phyloP scores from a whole-genome alignment of 495 filamentous ascomycete species.

The Neurospora cerealis region DNA sequence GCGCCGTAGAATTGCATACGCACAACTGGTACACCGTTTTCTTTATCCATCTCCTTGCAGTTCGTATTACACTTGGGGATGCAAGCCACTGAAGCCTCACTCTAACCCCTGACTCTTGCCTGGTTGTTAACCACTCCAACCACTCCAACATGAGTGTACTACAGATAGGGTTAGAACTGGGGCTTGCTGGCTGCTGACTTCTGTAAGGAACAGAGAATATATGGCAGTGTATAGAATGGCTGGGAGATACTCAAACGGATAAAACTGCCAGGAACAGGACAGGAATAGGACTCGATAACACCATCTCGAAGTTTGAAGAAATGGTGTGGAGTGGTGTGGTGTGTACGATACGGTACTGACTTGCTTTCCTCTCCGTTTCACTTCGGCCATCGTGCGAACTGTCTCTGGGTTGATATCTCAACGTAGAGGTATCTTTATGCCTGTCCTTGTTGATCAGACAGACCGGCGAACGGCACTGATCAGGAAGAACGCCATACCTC shows the following conservation, averaged over 20 bases:
- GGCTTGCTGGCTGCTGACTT: not conserved
- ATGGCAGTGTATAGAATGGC: not conserved
- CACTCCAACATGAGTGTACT: not conserved
- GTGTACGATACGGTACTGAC: not conserved
- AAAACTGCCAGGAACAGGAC: not conserved
- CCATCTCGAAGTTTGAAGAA: not conserved
- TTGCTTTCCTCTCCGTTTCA: not conserved
- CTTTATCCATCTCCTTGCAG: not conserved
- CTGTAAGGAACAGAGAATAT: not conserved
- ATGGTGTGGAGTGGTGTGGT: not conserved
- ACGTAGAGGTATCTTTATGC: not conserved
- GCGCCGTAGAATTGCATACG: not conserved
- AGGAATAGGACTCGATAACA: not conserved
- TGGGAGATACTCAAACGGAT: not conserved
- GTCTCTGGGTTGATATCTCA: not conserved
- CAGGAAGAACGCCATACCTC: not conserved
- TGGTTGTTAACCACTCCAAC: not conserved
- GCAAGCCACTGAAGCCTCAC: not conserved
- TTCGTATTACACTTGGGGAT: not conserved
- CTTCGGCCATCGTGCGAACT: not conserved
- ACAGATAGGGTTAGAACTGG: not conserved
- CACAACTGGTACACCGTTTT: not conserved
- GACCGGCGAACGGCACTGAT: not conserved
- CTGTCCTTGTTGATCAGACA: not conserved
- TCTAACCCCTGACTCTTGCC: not conserved